Base-by-base conservation (phyloP, 169 alveolate species). In the Plasmodium coatneyi region DNA sequence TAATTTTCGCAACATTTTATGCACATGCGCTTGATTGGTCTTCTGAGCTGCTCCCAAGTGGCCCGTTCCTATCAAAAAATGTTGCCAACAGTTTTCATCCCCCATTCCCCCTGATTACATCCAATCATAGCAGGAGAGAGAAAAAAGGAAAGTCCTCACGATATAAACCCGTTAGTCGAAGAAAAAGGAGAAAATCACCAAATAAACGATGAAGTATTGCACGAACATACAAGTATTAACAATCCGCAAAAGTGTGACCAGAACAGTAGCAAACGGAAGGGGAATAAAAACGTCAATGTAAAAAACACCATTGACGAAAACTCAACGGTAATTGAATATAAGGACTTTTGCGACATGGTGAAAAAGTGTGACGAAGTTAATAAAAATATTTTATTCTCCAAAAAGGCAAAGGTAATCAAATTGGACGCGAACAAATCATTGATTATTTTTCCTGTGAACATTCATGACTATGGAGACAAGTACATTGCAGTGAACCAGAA, bases 401-500 rank as follows among this genome's bases (percentile, higher is more conserved):
- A 87, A 79, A 87, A 87, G 71, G 89, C 93, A 5, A 87, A 87
- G 52, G 89, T 87, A 36, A 87, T 87, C 30, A 87, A 87, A 87
- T 39, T 87, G 43, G 93, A 87, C 10, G 71, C 93, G 5, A 87
- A 87, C 71, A 87, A 87, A 70, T 87, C 93, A 9, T 79, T 87
- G 81, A 79, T 87, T 56, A 87, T 87, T 39, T 87, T 87, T 30
- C 93, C 93, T 22, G 89, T 87, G 71, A 87, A 78, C 34, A 87
- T 87, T 19, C 87, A 87, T 87, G 93, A 87, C 66, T 78, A 87
- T 72, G 93, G 93, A 60, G 89, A 87, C 70, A 87, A 87, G 81
- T 87, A 87, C 52, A 87, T 87, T 39, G 93, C 93, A 22, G 84
- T 87, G 46, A 87, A 87, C 36, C 93, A 87, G 71, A 60, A 87